A percentile compares a stretch with the other conserved stretches of the same genome.
These are phyloP conservation scores for Pilobolus umbonatus DNA, from an alignment of 192 early-diverging fungal species.

Conservation along the genomic window DNA sequence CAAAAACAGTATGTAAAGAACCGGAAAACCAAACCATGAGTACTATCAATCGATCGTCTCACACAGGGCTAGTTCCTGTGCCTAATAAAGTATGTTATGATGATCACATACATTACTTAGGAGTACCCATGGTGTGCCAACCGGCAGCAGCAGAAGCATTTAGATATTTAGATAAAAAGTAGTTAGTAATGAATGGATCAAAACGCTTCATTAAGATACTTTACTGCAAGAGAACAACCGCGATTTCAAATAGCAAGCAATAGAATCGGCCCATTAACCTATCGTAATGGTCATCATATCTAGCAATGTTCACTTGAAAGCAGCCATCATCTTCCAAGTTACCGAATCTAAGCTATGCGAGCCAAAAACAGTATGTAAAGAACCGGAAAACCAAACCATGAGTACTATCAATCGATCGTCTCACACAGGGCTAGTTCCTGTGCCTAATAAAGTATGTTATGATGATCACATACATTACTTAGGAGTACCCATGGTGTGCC, in stretches of 20 bases:
- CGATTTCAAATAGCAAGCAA: too few relatives aligned
- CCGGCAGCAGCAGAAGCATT: conserved; percentile 3
- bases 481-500: conserved; percentile 1
- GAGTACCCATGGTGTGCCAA: neutral
- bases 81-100: conserved; percentile 2
- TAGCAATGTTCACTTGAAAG: neutral
- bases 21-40: neutral
- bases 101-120: neutral
- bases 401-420: conserved; percentile 3
- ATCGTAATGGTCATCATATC: neutral
- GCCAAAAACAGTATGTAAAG: neutral
- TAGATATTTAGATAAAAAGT: conserved; percentile 1
- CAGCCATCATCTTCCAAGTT: neutral
- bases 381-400: neutral
- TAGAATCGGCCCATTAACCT: too few relatives aligned
- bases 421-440: conserved; percentile 3
- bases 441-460: conserved; percentile 1
- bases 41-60: conserved; percentile 4
- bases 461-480: neutral
- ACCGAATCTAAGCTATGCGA: neutral
- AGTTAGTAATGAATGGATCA: conserved; percentile 2
- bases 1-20: neutral
- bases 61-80: conserved; percentile 1
- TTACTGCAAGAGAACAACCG: neutral
- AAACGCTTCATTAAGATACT: neutral